phyloP scores from a whole-genome alignment of 352 stramenopile species.

The Globisporangium cystogenes region DNA sequence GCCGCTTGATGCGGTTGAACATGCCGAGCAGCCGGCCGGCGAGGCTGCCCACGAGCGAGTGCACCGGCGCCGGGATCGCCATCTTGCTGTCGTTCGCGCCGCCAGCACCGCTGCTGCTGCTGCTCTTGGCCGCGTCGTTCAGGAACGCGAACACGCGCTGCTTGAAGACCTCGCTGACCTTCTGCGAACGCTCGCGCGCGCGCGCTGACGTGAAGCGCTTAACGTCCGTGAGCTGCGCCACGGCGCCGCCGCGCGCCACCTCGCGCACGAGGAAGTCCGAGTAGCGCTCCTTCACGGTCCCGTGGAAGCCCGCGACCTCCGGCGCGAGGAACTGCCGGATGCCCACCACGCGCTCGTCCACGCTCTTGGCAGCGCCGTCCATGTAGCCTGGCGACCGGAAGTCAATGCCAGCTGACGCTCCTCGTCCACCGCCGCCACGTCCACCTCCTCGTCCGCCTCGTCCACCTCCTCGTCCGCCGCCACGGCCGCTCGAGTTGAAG shows the following conservation, averaged over 20 bases:
- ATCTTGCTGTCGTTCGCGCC: conserved; percentile 16
- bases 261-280: conserved; percentile 92
- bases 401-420: conserved; percentile 12
- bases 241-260: conserved; percentile 44
- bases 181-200: conserved; percentile 33
- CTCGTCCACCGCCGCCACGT: conserved; percentile 5
- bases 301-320: conserved; percentile 70
- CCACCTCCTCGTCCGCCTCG: conserved; percentile 9
- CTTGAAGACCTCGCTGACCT: conserved; percentile 78
- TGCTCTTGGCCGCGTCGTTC: conserved; percentile 29
- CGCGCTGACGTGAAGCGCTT: conserved; percentile 32
- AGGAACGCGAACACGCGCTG: conserved; percentile 61
- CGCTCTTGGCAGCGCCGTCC: conserved; percentile 64
- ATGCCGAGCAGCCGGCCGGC: conserved; percentile 45
- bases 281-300: conserved; percentile 87
- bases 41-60: conserved; percentile 54
- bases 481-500: conserved; percentile 17
- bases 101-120: conserved; percentile 4
- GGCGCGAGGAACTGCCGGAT: conserved; percentile 65
- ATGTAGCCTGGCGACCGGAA: conserved; percentile 72
- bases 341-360: conserved; percentile 69
- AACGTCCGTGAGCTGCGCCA: conserved; percentile 63
- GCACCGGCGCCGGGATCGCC: conserved; percentile 28
- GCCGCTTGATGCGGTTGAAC: conserved; percentile 63
- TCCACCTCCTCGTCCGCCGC: conserved; percentile 10